A percentile compares a stretch with the other conserved stretches of the same genome.
Evolutionary conservation across 768 basidiomycete species (phyloP).

Genomic region (Termitomyces sp.): DNA sequence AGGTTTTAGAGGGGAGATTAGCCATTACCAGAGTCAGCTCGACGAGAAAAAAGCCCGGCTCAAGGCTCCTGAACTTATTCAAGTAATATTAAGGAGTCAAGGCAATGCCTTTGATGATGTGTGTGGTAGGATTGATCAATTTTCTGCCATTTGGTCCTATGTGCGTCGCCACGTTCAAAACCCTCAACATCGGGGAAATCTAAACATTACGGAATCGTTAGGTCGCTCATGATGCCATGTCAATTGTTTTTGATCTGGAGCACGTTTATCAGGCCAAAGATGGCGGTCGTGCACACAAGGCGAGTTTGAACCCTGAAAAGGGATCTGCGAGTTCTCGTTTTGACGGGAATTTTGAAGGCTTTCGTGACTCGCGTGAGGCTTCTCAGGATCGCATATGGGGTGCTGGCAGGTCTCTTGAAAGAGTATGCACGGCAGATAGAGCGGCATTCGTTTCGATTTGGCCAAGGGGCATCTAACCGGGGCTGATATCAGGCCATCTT

Average conservation of each 20-base stretch:
- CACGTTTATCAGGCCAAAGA: not conserved
- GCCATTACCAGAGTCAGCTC: not conserved
- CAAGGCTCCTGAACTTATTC: not conserved
- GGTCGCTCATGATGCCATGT: constrained; percentile 3
- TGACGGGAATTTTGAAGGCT: not conserved
- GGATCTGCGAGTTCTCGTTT: not conserved
- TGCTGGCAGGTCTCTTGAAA: not conserved
- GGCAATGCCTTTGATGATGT: constrained; percentile 3
- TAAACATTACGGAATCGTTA: not conserved
- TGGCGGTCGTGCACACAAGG: not conserved
- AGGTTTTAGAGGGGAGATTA: not conserved
- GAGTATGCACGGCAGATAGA: constrained; percentile 9
- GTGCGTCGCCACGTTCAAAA: not conserved
- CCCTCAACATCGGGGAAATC: not conserved
- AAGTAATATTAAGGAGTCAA: constrained; percentile 3
- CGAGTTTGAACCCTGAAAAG: not conserved
- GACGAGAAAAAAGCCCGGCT: not conserved
- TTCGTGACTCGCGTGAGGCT: constrained; percentile 4
- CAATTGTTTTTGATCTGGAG: not conserved
- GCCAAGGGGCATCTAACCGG: not conserved
- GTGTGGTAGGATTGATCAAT: not conserved
- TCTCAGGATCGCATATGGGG: not conserved
- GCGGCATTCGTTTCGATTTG: constrained; percentile 10
- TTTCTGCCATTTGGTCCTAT: not conserved
- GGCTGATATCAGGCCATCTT: not conserved